Evolutionary conservation across 2,329 filamentous ascomycete genomes (phyloP), one percentile per base, ranked within the genome.

Genomic region (Fusarium acutatum): DNA sequence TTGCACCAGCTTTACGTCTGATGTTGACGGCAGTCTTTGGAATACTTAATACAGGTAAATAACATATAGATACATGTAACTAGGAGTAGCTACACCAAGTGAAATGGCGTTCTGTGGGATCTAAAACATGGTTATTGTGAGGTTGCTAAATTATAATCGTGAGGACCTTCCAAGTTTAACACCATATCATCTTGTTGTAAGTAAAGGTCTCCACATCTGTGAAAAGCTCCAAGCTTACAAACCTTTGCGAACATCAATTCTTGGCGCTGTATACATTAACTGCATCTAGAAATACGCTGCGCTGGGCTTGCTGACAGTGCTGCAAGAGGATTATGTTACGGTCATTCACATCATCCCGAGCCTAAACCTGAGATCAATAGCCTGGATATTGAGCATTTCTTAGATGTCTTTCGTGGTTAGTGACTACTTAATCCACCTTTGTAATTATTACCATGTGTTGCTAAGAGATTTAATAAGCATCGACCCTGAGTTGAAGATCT

Each of bases 161-260:
- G 4, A 28, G 18, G 4, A 4, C 12, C 24, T 2, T 20, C 5
- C 2, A 28, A 46, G 43, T 11, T 15, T 20, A 24, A 24, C 15
- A 22, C n/a, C 8, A 18, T 43, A 7, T 18, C 15, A 24, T 26
- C 43, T 46, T 22, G 24, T 5, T 15, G 20, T 47, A 6, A 30
- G 20, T 26, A 4, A 35, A 52, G 9, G 18, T 32, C 7, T 49
- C 13, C 4, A n/a, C 17, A 9, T 15, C 46, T 11, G 6, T 11
- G 4, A 49, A 9, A 22, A 32, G 28, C 5, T 8, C 13, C 20
- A 30, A 7, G n/a, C 17, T 24, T n/a, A 20, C 7, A 4, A 18
- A 35, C 1, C 6, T 7, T 5, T 11, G 12, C 3, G 3, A 20
- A 6, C 11, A 5, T 14, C 0, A 24, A 20, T 5, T 10, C 24